A percentile compares a stretch with the other conserved stretches of the same genome.
Evolutionary conservation across 345 rosid genomes (phyloP).

Genomic region (Cardamine occulta): DNA sequence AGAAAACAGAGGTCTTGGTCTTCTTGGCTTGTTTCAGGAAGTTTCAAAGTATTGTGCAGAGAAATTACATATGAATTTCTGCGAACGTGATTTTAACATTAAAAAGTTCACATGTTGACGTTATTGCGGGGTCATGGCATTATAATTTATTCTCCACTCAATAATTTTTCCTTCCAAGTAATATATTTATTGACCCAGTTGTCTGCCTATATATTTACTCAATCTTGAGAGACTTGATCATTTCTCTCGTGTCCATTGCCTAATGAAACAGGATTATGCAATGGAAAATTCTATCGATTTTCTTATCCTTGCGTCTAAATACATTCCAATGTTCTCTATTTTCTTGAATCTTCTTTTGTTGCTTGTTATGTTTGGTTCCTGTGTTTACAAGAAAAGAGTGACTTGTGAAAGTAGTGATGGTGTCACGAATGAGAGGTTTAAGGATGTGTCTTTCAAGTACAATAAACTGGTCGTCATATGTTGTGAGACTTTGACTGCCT

Average conservation of each 20-base stretch:
- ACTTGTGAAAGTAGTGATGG: conserved; percentile 25
- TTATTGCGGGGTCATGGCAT: background rate
- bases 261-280: conserved; percentile 25
- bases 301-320: conserved; percentile 48
- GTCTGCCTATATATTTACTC: conserved; percentile 1
- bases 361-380: conserved; percentile 42
- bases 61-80: conserved; percentile 15
- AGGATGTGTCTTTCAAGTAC: conserved; percentile 38
- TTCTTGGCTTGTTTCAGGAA: conserved; percentile 16
- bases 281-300: conserved; percentile 21
- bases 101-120: background rate
- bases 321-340: conserved; percentile 53
- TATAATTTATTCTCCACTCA: background rate
- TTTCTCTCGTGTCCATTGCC: conserved; percentile 17
- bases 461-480: conserved; percentile 54
- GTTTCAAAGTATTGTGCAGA: background rate
- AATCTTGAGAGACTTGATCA: conserved; percentile 25
- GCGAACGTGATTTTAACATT: background rate
- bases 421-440: conserved; percentile 40
- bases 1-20: conserved; percentile 31
- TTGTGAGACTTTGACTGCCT: conserved; percentile 54
- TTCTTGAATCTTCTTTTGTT: conserved; percentile 56
- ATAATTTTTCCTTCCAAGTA: background rate
- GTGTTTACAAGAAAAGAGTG: conserved; percentile 43
- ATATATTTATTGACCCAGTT: conserved; percentile 32